Conservation (phyloP, 1,284 basidiomycete species). For the Microbotryum scabiosae region DNA sequence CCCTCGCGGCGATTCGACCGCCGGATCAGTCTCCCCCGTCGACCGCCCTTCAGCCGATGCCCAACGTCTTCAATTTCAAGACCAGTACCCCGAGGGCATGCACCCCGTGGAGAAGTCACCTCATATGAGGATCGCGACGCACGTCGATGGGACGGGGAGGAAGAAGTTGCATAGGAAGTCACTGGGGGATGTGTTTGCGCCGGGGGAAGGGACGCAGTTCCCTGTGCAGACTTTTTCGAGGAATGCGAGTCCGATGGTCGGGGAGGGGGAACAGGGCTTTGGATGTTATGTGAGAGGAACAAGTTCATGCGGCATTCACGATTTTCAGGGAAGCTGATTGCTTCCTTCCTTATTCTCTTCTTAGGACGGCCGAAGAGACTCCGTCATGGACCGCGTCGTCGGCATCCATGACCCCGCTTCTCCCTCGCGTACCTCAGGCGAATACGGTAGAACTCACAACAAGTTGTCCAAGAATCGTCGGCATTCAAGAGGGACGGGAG, state of each 20-base stretch:
- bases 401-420: conserved; percentile 4
- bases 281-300: background rate
- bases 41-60: background rate
- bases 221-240: background rate
- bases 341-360: background rate
- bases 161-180: conserved; percentile 24
- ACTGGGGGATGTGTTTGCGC: background rate
- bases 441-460: background rate
- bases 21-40: background rate
- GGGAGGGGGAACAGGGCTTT: background rate
- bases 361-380: conserved; percentile 10
- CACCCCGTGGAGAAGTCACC: conserved; percentile 19
- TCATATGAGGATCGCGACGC: conserved; percentile 26
- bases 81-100: background rate
- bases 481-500: background rate
- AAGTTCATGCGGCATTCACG: background rate
- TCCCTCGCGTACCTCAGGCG: background rate
- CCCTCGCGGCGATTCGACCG: no score
- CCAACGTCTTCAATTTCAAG: background rate
- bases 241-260: background rate
- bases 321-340: background rate
- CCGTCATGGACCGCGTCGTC: conserved; percentile 14
- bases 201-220: background rate
- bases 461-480: background rate
- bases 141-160: conserved; percentile 10